Conservation (phyloP, 1,284 basidiomycete genomes). For the Pseudozyma pruni region DNA sequence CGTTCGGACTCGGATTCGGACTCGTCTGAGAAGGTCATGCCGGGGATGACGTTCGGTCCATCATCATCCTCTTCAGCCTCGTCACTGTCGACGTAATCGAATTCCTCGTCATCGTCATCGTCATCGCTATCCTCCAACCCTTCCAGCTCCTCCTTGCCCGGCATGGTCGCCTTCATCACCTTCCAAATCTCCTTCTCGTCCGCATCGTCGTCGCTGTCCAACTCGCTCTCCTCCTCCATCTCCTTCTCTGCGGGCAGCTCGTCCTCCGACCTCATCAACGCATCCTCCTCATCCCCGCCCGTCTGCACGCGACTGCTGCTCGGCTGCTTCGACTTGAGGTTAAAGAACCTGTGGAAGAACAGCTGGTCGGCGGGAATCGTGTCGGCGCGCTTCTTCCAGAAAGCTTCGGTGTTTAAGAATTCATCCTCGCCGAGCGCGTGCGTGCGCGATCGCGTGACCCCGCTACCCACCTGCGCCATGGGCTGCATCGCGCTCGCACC, state of each 20-base stretch:
- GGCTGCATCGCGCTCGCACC: constrained; percentile 89
- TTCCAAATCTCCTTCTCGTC: constrained; percentile 69
- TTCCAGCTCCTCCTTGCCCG: constrained; percentile 74
- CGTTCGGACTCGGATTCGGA: not conserved
- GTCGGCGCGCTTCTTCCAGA: constrained; percentile 78
- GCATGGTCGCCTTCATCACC: constrained; percentile 69
- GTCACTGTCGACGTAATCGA: constrained; percentile 50
- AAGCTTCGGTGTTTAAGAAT: constrained; percentile 81
- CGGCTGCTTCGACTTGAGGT: constrained; percentile 59
- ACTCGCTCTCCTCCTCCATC: constrained; percentile 41
- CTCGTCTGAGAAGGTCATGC: constrained; percentile 51
- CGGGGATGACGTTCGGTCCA: constrained; percentile 35
- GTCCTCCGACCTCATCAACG: constrained; percentile 70
- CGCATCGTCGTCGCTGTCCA: constrained; percentile 52
- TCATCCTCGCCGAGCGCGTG: constrained; percentile 67
- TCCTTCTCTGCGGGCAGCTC: constrained; percentile 73
- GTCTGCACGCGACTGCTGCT: constrained; percentile 24
- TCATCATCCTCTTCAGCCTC: constrained; percentile 50
- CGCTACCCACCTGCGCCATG: constrained; percentile 71
- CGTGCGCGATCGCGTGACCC: constrained; percentile 79
- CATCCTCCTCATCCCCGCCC: constrained; percentile 66
- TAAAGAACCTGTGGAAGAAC: constrained; percentile 67
- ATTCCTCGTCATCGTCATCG: constrained; percentile 38
- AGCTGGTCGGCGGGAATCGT: constrained; percentile 83
- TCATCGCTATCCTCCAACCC: constrained; percentile 46